Base-by-base conservation (phyloP, 768 basidiomycete species). In the Pulveroboletus sp. region DNA sequence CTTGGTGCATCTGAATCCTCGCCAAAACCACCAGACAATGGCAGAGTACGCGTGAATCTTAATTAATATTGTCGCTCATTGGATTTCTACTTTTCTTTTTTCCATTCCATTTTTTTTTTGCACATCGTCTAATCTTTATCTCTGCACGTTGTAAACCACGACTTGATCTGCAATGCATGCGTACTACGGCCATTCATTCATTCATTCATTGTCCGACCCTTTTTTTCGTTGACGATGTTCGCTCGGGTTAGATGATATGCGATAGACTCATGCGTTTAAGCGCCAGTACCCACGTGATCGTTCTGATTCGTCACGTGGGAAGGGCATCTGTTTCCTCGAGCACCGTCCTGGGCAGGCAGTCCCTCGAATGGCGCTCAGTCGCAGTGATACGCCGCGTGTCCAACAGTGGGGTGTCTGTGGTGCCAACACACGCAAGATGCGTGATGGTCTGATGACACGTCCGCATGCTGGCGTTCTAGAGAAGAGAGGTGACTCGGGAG, bases 21-120 rank as follows among this genome's bases (percentile, higher is more conserved):
- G 0, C 39, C 64, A 43, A 68, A 56, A 51, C 66, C 66, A 36
- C 66, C 60, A 30, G 68, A 69, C 57, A 66, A 52, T 52, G 61
- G 62, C 44, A 64, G 66, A 67, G 66, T 70, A 49, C 68, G 66
- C 52, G 60, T 68, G 51, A 70, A 69, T 51, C 66, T 68, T 54
- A 40, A 68, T 60, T 68, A 57, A 69, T 46, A 18, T 32, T 43
- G 47, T 45, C 53, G 9, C 46, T 66, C 61, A 36, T 55, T 59
- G 50, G 44, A 56, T 52, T 18, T 43, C 49, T 50, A 6, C 32
- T 45, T 47, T 35, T 49, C 37, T 30, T 30, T 42, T 51, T 38
- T 27, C 8, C 8, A 6, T 28, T 28, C 8, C 8, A 4, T 27
- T 27, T 43, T 42, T 50, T 39, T 27, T 43, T 40, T 32, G 5